These are phyloP conservation scores for Pseudogymnoascus sp. DNA, from an alignment of 2,329 filamentous ascomycete species.

Conservation along the genomic window DNA sequence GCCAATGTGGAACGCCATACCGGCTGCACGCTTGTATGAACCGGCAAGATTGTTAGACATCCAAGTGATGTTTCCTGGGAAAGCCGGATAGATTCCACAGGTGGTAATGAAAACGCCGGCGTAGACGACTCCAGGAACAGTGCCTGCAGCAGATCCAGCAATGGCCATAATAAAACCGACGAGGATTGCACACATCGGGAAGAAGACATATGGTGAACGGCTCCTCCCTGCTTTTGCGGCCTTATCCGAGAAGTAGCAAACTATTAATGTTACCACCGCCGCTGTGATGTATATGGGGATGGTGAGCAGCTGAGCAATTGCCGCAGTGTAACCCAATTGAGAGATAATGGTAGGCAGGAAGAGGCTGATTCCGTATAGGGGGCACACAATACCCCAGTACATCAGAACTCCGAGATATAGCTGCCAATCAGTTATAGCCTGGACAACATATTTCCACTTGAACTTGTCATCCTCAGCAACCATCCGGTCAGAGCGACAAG, in stretches of 20 bases:
- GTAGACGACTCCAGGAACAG: conserved; percentile 37
- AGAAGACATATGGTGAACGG: conserved; percentile 34
- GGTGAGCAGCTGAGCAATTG: conserved; percentile 35
- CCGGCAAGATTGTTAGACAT: conserved; percentile 35
- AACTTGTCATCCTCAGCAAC: conserved; percentile 25
- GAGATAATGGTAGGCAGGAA: conserved; percentile 37
- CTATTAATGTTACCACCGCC: conserved; percentile 48
- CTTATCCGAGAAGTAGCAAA: conserved; percentile 49
- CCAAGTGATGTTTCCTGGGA: conserved; percentile 40
- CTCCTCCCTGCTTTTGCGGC: conserved; percentile 33
- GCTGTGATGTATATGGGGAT: conserved; percentile 56
- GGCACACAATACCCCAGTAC: conserved; percentile 40
- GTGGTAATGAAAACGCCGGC: conserved; percentile 39
- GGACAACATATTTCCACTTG: conserved; percentile 32
- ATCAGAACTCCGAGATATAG: conserved; percentile 37
- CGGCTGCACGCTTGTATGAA: conserved; percentile 36
- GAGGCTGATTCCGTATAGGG: conserved; percentile 36
- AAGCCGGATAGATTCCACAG: conserved; percentile 38
- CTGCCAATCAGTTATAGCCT: conserved; percentile 36
- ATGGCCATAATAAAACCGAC: conserved; percentile 36
- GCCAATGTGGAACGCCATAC: conserved; percentile 40
- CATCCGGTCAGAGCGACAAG: conserved; percentile 15
- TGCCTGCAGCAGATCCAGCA: conserved; percentile 22
- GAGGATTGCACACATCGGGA: conserved; percentile 33
- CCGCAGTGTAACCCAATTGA: conserved; percentile 49